phyloP scores from a whole-genome alignment of 2,329 filamentous ascomycete genomes.

The Colletotrichum musicola region DNA sequence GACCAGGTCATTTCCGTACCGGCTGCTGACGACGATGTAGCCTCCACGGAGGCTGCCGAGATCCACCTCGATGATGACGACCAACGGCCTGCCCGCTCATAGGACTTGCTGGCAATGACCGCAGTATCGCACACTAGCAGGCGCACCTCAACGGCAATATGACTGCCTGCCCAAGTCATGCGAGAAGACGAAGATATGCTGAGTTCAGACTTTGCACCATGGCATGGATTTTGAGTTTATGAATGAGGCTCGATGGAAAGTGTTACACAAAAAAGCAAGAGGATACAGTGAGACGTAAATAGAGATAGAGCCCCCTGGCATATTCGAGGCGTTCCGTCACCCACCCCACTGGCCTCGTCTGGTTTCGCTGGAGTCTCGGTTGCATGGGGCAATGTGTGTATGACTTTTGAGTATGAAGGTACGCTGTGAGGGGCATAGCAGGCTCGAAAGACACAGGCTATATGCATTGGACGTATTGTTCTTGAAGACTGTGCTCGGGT shows the following conservation, averaged over 20 bases:
- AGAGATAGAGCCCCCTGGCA: conserved; percentile 39
- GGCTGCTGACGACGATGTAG: conserved; percentile 49
- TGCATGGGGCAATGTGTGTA: conserved; percentile 32
- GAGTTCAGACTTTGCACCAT: not conserved
- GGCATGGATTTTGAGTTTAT: conserved; percentile 5
- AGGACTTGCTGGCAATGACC: not conserved
- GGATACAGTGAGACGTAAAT: conserved; percentile 38
- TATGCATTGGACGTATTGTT: not conserved
- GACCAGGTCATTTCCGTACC: conserved; percentile 55
- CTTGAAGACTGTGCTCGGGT: not conserved
- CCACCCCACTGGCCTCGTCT: conserved; percentile 13
- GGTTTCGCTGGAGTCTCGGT: conserved; percentile 29
- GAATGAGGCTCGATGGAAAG: conserved; percentile 12
- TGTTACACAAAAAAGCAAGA: conserved; percentile 37
- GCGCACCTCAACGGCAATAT: too few species aligned
- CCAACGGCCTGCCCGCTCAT: conserved; percentile 23
- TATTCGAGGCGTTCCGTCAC: conserved; percentile 15
- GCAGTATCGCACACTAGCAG: not conserved
- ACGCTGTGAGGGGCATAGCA: conserved; percentile 21
- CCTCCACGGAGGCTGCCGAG: conserved; percentile 62
- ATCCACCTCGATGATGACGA: conserved; percentile 62
- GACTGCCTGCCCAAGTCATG: not conserved
- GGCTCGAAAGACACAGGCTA: not conserved
- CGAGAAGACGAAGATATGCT: not conserved
- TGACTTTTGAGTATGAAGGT: conserved; percentile 30